A percentile compares a stretch with the other conserved stretches of the same genome.
Evolutionary conservation across 805 yeast genomes (phyloP).

Genomic region (Candida berthetii): DNA sequence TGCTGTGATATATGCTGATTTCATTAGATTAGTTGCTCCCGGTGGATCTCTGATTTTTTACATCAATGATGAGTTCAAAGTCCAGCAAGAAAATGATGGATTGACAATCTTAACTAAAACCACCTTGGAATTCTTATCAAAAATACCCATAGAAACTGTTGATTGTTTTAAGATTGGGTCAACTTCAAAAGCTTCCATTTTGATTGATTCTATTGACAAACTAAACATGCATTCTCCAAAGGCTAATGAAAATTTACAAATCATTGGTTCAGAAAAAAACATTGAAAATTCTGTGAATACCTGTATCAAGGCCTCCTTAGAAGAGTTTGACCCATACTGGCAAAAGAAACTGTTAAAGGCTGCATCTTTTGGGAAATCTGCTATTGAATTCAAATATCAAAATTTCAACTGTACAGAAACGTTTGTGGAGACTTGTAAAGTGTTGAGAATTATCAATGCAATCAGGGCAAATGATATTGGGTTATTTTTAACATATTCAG

Average conservation of each 20-base stretch:
- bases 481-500: conserved; percentile 54
- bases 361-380: conserved; percentile 79
- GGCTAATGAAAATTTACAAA: conserved; percentile 69
- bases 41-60: conserved; percentile 49
- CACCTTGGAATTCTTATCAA: conserved; percentile 53
- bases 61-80: conserved; percentile 32
- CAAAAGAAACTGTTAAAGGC: conserved; percentile 79
- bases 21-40: conserved; percentile 67
- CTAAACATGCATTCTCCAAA: conserved; percentile 65
- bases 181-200: conserved; percentile 71
- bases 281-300: conserved; percentile 57
- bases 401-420: conserved; percentile 35
- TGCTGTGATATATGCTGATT: conserved; percentile 53
- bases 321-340: conserved; percentile 72
- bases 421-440: conserved; percentile 58
- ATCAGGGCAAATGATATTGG: conserved; percentile 63
- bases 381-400: conserved; percentile 38
- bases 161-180: conserved; percentile 81
- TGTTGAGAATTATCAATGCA: conserved; percentile 62
- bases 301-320: conserved; percentile 69
- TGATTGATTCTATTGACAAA: conserved; percentile 72
- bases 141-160: conserved; percentile 51
- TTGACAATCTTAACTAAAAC: conserved; percentile 51
- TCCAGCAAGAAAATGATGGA: conserved; percentile 63
- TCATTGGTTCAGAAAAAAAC: conserved; percentile 38